Evolutionary conservation across 1,284 basidiomycete species (phyloP).

Genomic region (Tranzscheliella williamsii): DNA sequence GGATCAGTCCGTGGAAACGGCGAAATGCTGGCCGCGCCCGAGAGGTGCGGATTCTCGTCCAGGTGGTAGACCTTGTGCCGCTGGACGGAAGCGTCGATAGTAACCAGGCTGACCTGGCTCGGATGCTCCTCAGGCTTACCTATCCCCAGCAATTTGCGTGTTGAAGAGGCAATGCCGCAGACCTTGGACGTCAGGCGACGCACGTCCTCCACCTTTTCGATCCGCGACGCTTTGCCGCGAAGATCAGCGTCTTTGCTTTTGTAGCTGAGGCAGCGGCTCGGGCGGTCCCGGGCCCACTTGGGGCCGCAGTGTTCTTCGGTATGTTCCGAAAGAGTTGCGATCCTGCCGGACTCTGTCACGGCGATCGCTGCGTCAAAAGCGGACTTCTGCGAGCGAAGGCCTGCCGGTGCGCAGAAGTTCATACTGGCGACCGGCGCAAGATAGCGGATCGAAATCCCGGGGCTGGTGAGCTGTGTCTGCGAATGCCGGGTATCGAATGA

Average conservation of each 20-base stretch:
- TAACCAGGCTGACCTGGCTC: conserved; percentile 28
- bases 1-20: conserved; percentile 22
- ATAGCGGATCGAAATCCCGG: background rate
- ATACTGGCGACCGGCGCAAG: background rate
- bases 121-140: conserved; percentile 18
- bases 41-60: conserved; percentile 19
- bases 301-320: background rate
- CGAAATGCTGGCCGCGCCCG: conserved; percentile 18
- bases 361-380: conserved; percentile 12
- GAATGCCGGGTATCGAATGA: background rate
- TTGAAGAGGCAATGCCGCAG: conserved; percentile 29
- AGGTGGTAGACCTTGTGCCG: conserved; percentile 16
- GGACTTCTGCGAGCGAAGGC: conserved; percentile 1
- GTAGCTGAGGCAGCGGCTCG: background rate
- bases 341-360: conserved; percentile 12
- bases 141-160: conserved; percentile 14
- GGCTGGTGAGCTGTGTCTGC: background rate
- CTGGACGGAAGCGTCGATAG: conserved; percentile 7
- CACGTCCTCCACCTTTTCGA: conserved; percentile 27
- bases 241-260: conserved; percentile 9
- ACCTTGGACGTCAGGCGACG: conserved; percentile 26
- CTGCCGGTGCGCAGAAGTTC: conserved; percentile 9
- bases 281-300: background rate
- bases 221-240: conserved; percentile 1
- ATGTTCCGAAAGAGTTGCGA: conserved; percentile 5